These are phyloP conservation scores for Boletus edulis DNA, from an alignment of 768 basidiomycete genomes.

Conservation along the genomic window DNA sequence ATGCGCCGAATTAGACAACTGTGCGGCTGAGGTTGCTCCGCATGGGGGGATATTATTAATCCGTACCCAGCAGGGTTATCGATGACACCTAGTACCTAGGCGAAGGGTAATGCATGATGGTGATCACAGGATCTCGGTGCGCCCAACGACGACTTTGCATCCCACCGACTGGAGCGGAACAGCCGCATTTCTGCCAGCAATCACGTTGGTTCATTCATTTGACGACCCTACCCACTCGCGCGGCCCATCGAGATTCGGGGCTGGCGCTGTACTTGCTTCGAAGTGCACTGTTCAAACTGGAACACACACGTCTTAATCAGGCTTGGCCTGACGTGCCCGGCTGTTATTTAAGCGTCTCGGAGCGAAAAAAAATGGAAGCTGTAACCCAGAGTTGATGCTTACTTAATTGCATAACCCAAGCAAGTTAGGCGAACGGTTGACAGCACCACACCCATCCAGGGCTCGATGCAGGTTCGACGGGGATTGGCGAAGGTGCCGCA, in stretches of 20 bases:
- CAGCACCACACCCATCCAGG: conserved; percentile 16
- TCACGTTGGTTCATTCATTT: conserved; percentile 23
- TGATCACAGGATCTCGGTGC: conserved; percentile 18
- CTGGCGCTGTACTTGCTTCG: conserved; percentile 18
- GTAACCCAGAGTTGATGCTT: conserved; percentile 11
- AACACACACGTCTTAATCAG: conserved; percentile 10
- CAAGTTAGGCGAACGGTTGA: conserved; percentile 16
- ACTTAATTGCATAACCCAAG: conserved; percentile 20
- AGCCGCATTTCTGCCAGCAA: conserved; percentile 13
- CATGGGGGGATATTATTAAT: conserved; percentile 27
- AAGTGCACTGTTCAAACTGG: conserved; percentile 15
- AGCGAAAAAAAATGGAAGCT: conserved; percentile 29
- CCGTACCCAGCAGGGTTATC: conserved; percentile 18
- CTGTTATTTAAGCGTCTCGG: conserved; percentile 23
- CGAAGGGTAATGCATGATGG: conserved; percentile 11
- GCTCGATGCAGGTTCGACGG: conserved; percentile 25
- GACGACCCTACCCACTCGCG: not conserved
- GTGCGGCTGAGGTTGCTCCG: conserved; percentile 15
- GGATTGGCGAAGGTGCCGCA: conserved; percentile 9
- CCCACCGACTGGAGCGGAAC: conserved; percentile 25
- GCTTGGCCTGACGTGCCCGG: conserved; percentile 2
- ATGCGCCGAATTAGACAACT: conserved; percentile 18
- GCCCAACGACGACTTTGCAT: conserved; percentile 11
- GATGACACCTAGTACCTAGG: conserved; percentile 11
- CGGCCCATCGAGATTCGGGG: conserved; percentile 18